Percentiles rank a stretch among this genome's conserved stretches.
phyloP scores from a whole-genome alignment of 441 rosid genomes.

The Hura crepitans region DNA sequence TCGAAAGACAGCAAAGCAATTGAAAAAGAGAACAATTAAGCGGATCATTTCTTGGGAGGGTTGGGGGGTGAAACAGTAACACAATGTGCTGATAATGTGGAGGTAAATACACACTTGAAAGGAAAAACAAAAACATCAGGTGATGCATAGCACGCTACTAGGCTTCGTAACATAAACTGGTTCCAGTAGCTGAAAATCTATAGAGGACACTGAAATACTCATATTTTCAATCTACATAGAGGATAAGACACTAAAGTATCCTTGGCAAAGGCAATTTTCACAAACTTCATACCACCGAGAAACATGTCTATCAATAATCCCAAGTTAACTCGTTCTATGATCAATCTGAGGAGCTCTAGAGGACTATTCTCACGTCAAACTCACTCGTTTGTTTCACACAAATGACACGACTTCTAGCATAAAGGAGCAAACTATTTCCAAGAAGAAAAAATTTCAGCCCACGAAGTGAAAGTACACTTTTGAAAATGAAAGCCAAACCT shows the following conservation, averaged over 20 bases:
- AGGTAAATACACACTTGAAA: neutral
- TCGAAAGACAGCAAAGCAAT: conserved; percentile 4
- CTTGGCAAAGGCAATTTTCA: neutral
- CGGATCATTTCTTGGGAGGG: neutral
- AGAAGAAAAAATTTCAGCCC: too few species aligned
- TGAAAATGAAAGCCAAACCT: neutral
- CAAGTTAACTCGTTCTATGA: too few species aligned
- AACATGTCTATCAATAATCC: neutral
- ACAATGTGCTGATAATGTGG: neutral
- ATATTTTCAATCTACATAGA: neutral
- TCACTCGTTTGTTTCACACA: neutral
- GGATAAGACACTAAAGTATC: neutral
- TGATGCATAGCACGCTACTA: neutral
- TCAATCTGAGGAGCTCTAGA: neutral
- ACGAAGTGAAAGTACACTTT: neutral
- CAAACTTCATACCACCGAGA: neutral
- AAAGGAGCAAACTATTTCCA: neutral
- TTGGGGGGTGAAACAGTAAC: neutral
- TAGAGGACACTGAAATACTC: neutral
- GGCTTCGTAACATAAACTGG: neutral
- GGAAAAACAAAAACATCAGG: neutral
- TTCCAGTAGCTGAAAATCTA: neutral
- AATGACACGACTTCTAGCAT: neutral
- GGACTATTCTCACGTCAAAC: neutral
- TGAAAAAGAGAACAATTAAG: neutral